Evolutionary conservation across 257 asterid genomes (phyloP), one percentile per base, ranked within the genome.

Genomic region (Henckelia pumila): DNA sequence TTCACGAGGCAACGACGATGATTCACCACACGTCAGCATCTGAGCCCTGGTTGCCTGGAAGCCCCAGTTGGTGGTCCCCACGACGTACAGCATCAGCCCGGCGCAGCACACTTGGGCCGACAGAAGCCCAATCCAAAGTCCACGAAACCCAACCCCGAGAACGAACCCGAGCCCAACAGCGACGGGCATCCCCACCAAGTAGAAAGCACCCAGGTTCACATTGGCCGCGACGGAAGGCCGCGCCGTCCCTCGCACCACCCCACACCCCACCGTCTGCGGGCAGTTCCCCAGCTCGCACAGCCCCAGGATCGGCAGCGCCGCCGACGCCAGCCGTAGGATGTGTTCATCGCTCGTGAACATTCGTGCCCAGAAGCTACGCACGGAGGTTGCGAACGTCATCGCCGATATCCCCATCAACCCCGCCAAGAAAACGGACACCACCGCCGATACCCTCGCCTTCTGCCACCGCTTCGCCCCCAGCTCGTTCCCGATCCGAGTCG

Each of bases 211-310:
- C 2, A 89, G 83, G 79, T 87, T 89, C 80, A 87, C 96, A 8
- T 85, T 83, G 0, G 96, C 96, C 13, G 96, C 96, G 7, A 85
- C 81, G 24, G 91, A 70, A 17, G 89, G 91, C 17, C 95, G 81
- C 4, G 95, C 96, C 3, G 93, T 87, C 74, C 96, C 96, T 0
- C 96, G 77, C 21, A 89, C 81, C 2, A 89, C 93, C 74, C 95
- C 96, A 56, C 96, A 89, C 20, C 93, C 95, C 7, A 89, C 88
- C 40, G 96, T 89, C 73, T 89, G 96, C 5, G 95, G 96, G 77
- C 91, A 89, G 79, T 89, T 89, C 25, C 96, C 96, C 4, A 89
- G 89, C 81, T 89, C 96, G 74, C 96, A 87, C 66, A 89, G 69
- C 29, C 96, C 96, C 11, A 89, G 49, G 35, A 89, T 87, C 7